Evolutionary conservation across 768 basidiomycete species (phyloP).

Genomic region (Leccinellum rugosiceps): DNA sequence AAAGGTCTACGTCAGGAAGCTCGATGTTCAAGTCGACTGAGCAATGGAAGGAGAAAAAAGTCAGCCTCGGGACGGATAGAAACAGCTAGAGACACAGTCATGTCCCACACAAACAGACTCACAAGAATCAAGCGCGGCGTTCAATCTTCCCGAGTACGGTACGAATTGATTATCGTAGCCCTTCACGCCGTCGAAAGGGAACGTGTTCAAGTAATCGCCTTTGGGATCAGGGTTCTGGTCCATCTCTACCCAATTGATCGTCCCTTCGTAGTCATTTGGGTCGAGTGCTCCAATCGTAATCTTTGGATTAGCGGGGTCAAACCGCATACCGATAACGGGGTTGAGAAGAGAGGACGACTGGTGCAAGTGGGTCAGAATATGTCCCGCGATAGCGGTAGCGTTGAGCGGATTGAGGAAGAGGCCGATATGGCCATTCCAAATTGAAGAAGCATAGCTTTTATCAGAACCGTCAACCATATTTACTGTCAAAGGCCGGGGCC

Average conservation of each 20-base stretch:
- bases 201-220: slow-evolving; percentile 17
- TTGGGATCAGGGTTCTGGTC: slow-evolving; percentile 15
- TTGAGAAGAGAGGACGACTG: slow-evolving; percentile 26
- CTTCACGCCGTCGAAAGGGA: slow-evolving; percentile 28
- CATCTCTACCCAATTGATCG: slow-evolving; percentile 29
- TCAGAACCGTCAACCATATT: slow-evolving; percentile 25
- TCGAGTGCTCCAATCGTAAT: slow-evolving; percentile 32
- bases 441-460: background rate
- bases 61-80: background rate
- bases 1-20: slow-evolving; percentile 17
- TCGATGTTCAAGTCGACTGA: slow-evolving; percentile 15
- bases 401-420: slow-evolving; percentile 26
- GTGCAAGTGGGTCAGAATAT: slow-evolving; percentile 20
- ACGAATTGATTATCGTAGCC: slow-evolving; percentile 29
- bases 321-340: slow-evolving; percentile 30
- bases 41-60: background rate
- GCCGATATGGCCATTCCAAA: slow-evolving; percentile 26
- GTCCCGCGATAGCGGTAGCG: slow-evolving; percentile 1
- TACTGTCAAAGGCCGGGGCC: slow-evolving; percentile 6
- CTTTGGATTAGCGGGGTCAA: slow-evolving; percentile 28
- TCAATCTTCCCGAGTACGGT: slow-evolving; percentile 13
- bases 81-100: background rate
- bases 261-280: slow-evolving; percentile 30
- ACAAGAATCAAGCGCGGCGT: slow-evolving; percentile 26
- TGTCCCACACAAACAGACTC: background rate